A percentile compares a stretch with the other conserved stretches of the same genome.
Evolutionary conservation across 2,329 filamentous ascomycete species (phyloP).

Genomic region (Aspergillus arachidicola): DNA sequence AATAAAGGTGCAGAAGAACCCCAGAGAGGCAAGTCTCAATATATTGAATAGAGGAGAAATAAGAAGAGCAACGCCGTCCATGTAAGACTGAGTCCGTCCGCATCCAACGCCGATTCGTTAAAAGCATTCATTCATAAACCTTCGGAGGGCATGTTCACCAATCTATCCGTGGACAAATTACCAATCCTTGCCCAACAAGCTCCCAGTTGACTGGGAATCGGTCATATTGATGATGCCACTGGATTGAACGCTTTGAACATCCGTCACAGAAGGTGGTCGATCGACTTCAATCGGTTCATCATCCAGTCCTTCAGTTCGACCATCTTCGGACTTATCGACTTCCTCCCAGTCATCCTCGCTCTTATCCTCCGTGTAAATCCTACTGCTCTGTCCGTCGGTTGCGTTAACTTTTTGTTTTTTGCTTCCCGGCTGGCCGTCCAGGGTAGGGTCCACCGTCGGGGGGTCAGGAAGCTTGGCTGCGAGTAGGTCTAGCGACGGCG

Average conservation of each 20-base stretch:
- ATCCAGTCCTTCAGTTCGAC: constrained; percentile 30
- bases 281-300: constrained; percentile 39
- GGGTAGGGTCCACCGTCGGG: constrained; percentile 50
- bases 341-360: constrained; percentile 46
- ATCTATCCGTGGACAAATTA: neutral
- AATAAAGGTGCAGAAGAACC: neutral
- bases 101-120: constrained; percentile 3
- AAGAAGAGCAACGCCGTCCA: neutral
- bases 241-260: constrained; percentile 40
- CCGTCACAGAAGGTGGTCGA: constrained; percentile 30
- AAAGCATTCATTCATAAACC: constrained; percentile 3
- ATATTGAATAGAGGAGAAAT: neutral
- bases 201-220: constrained; percentile 25
- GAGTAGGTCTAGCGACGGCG: constrained; percentile 31
- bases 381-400: constrained; percentile 8
- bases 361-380: constrained; percentile 24
- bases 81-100: neutral
- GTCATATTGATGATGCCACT: constrained; percentile 33
- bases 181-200: constrained; percentile 25
- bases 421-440: constrained; percentile 45
- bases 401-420: constrained; percentile 51
- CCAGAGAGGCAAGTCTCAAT: neutral
- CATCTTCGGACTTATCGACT: constrained; percentile 32
- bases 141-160: neutral
- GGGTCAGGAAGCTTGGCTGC: constrained; percentile 52